phyloP scores from a whole-genome alignment of 495 filamentous ascomycete genomes.

The Emericellopsis terricola region DNA sequence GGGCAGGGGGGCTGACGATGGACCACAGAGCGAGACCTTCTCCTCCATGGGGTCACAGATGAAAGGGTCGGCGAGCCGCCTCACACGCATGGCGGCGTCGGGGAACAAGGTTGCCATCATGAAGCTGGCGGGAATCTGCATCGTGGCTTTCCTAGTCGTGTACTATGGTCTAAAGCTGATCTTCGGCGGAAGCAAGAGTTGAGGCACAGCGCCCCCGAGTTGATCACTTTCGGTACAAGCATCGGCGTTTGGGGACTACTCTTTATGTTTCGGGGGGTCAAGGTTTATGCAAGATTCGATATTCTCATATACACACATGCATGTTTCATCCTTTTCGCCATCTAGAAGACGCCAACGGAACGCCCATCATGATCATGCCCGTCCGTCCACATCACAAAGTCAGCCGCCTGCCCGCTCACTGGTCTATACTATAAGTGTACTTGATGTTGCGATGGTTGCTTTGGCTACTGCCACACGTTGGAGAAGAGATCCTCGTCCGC shows the following conservation, averaged over 20 bases:
- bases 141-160: slow-evolving; percentile 52
- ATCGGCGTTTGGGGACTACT: too few species aligned
- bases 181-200: too few species aligned
- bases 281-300: too few species aligned
- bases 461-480: slow-evolving; percentile 88
- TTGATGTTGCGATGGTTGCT: too few species aligned
- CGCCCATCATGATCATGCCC: slow-evolving; percentile 7
- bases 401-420: too few species aligned
- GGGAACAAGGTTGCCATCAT: slow-evolving; percentile 84
- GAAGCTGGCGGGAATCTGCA: slow-evolving; percentile 71
- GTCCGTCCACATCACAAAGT: slow-evolving; percentile 2
- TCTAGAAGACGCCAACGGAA: slow-evolving; percentile 4
- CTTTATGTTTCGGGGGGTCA: too few species aligned
- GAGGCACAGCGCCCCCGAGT: too few species aligned
- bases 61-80: slow-evolving; percentile 69
- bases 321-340: not conserved
- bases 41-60: slow-evolving; percentile 42
- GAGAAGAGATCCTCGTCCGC: slow-evolving; percentile 74
- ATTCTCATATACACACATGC: too few species aligned
- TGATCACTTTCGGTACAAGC: too few species aligned
- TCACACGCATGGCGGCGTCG: slow-evolving; percentile 78
- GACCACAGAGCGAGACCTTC: slow-evolving; percentile 33
- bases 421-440: too few species aligned
- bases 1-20: too few species aligned
- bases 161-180: slow-evolving; percentile 57